Conservation (phyloP, 2,329 filamentous ascomycete species). For the Achaetomium macrosporum region DNA sequence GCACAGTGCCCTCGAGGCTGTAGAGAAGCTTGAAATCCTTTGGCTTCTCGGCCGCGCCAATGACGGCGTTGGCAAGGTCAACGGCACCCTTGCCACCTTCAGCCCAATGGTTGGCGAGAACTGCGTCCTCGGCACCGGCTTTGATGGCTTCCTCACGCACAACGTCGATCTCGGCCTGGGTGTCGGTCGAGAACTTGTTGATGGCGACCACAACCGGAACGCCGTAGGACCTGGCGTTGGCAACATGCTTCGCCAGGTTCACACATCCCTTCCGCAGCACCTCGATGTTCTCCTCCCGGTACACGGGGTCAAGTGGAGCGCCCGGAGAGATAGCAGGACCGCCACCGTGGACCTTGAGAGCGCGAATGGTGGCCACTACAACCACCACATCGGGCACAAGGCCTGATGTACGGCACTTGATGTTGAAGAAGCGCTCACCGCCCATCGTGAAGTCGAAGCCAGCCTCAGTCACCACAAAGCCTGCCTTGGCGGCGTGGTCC, state of each 20-base stretch:
- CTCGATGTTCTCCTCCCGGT: conserved; percentile 89
- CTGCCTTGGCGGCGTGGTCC: conserved; percentile 72
- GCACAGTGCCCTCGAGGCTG: conserved; percentile 67
- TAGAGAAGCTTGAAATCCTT: conserved; percentile 89
- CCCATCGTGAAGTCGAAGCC: conserved; percentile 99
- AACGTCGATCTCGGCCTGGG: conserved; percentile 81
- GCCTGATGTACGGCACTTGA: conserved; percentile 94
- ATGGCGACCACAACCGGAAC: conserved; percentile 94
- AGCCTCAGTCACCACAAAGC: conserved; percentile 93
- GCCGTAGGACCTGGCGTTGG: conserved; percentile 82
- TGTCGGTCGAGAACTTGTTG: conserved; percentile 94
- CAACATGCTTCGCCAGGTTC: conserved; percentile 92
- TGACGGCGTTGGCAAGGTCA: conserved; percentile 80
- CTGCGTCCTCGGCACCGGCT: conserved; percentile 88
- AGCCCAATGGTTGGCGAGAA: conserved; percentile 94
- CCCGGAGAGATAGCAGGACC: conserved; percentile 91
- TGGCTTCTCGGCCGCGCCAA: conserved; percentile 73
- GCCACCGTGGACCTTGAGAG: conserved; percentile 93
- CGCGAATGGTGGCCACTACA: conserved; percentile 90
- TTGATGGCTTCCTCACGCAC: conserved; percentile 86
- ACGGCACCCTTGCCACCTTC: conserved; percentile 87
- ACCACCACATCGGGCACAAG: conserved; percentile 90
- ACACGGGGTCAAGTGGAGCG: conserved; percentile 76
- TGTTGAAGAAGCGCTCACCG: conserved; percentile 99
- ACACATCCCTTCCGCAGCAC: conserved; percentile 84